Evolutionary conservation across 2,329 filamentous ascomycete genomes (phyloP), one percentile per base, ranked within the genome.

Genomic region (Fusarium tupiense): DNA sequence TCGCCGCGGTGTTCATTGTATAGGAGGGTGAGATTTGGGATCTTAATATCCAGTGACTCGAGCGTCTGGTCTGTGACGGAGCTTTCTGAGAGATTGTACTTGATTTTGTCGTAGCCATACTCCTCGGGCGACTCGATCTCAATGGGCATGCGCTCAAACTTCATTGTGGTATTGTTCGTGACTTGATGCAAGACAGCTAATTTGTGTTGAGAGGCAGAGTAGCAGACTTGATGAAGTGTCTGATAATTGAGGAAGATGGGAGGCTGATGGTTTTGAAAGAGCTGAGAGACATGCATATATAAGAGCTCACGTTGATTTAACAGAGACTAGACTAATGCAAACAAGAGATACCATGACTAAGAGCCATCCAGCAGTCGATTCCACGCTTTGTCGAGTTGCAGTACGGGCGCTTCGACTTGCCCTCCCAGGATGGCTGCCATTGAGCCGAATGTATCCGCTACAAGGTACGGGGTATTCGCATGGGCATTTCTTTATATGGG

Each of bases 91-190:
- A 64, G 37, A 11, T 64, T 64, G 9, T 49, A 64, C 16, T 37
- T 64, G 26, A 64, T 50, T 9, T 60, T 64, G 4, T 43, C 29
- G 5, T 61, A 43, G 5, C 61, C 61, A 6, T 61, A 61, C n/a
- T 64, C 54, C 10, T 64, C 54, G 7, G 61, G 61, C 7, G 54
- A 61, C 20, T 64, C 61, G 1, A 61, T 50, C 44, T 64, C 44
- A 10, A 64, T 64, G 17, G 61, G 43, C 61, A 64, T 61, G 22
- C 54, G 61, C 29, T 61, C 37, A 14, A n/a, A 64, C 29, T 61
- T 64, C 54, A 61, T 64, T 24, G 3, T 57, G 5, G 24, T 8
- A 8, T 8, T 13, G 12, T 2, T 10, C 5, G 8, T 4, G 5
- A 33, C 2, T 0, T 17, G 12, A 3, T 26, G 6, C 2, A 19